These are phyloP conservation scores for Plasmopara halstedii DNA, from an alignment of 352 stramenopile species.

Conservation along the genomic window DNA sequence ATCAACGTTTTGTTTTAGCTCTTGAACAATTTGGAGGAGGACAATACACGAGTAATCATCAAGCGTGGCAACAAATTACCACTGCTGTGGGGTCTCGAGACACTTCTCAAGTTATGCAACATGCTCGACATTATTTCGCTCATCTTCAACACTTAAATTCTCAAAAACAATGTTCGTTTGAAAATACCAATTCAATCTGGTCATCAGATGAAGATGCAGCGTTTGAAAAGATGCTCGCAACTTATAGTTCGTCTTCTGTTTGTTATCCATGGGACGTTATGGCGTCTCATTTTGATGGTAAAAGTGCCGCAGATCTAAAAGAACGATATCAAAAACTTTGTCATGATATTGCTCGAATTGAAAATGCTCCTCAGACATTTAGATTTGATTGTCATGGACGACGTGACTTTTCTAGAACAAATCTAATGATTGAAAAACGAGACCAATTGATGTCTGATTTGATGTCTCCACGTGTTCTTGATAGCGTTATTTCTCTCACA, in stretches of 20 bases:
- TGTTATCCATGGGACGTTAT: slow-evolving; percentile 63
- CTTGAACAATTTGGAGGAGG: slow-evolving; percentile 57
- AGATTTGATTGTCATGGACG: slow-evolving; percentile 26
- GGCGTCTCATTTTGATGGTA: slow-evolving; percentile 40
- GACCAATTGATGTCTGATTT: too few relatives aligned
- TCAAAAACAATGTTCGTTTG: slow-evolving; percentile 37
- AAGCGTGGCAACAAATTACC: slow-evolving; percentile 55
- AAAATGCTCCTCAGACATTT: slow-evolving; percentile 49
- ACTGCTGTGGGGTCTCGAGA: slow-evolving; percentile 44
- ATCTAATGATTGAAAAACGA: too few relatives aligned
- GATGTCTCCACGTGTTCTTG: slow-evolving; percentile 19
- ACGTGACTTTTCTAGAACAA: background rate
- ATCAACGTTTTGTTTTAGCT: slow-evolving; percentile 55
- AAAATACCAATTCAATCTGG: slow-evolving; percentile 52
- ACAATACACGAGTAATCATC: slow-evolving; percentile 26
- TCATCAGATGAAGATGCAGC: slow-evolving; percentile 48
- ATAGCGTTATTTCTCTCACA: slow-evolving; percentile 56
- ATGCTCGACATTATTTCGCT: slow-evolving; percentile 47
- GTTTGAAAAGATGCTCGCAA: slow-evolving; percentile 60
- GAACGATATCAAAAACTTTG: slow-evolving; percentile 73
- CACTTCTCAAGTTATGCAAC: slow-evolving; percentile 30
- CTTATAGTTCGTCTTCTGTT: slow-evolving; percentile 20
- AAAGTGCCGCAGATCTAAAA: slow-evolving; percentile 40
- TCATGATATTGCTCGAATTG: slow-evolving; percentile 66
- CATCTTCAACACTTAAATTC: slow-evolving; percentile 37